Evolutionary conservation across 2,329 filamentous ascomycete genomes (phyloP).

Genomic region (Didymella keratinophila): DNA sequence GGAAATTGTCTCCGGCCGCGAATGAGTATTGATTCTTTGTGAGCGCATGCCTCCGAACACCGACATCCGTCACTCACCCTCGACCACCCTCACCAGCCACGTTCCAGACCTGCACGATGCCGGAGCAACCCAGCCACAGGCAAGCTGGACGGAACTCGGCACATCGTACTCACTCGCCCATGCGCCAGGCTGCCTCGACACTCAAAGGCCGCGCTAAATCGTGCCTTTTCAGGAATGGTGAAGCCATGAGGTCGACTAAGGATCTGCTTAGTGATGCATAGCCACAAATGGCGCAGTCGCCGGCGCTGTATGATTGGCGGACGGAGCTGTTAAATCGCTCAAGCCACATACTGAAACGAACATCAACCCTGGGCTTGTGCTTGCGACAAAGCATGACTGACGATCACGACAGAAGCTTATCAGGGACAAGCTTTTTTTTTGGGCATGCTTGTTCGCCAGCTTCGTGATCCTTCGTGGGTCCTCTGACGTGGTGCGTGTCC

Average conservation of each 20-base stretch:
- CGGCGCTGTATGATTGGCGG: not conserved
- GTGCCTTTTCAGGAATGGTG: not conserved
- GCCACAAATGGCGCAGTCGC: conserved; percentile 11
- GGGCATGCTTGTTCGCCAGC: not conserved
- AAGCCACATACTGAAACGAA: conserved; percentile 3
- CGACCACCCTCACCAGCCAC: not conserved
- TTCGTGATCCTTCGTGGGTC: not conserved
- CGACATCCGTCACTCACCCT: not conserved
- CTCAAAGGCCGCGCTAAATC: not conserved
- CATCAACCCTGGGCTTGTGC: not conserved
- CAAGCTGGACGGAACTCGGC: not conserved
- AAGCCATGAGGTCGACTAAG: not conserved
- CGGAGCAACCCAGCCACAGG: not conserved
- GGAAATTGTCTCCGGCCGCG: not conserved
- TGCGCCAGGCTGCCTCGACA: not conserved
- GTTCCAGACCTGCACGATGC: not conserved
- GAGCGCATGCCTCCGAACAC: not conserved
- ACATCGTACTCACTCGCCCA: not conserved
- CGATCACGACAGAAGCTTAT: conserved; percentile 4
- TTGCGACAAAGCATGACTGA: not conserved
- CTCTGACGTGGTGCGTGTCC: not conserved
- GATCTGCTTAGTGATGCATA: not conserved
- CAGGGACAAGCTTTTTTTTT: conserved; percentile 4
- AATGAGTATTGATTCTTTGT: not conserved
- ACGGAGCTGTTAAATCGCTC: conserved; percentile 3